These are phyloP conservation scores for Crucihimalaya himalaica DNA, from an alignment of 345 rosid genomes.

Conservation along the genomic window DNA sequence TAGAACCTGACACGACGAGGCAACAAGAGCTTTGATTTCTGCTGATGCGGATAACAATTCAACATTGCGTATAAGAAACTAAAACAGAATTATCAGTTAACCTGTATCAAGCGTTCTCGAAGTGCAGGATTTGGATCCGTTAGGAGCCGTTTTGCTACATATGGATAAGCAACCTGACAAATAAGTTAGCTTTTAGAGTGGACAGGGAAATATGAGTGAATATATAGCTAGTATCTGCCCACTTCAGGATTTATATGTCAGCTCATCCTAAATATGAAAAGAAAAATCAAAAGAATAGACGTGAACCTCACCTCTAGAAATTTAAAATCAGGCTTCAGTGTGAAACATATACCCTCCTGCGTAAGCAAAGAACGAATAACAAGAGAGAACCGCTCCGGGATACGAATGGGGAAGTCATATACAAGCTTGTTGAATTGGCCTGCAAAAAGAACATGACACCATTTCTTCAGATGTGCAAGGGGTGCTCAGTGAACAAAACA, in stretches of 20 bases:
- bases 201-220: background rate
- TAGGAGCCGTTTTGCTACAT: conserved; percentile 91
- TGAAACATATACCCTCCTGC: conserved; percentile 96
- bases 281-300: conserved; percentile 4
- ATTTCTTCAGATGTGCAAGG: conserved; percentile 12
- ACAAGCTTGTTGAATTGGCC: conserved; percentile 91
- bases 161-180: conserved; percentile 93
- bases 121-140: conserved; percentile 99
- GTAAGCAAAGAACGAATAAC: conserved; percentile 93
- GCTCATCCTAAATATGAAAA: background rate
- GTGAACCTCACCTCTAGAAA: conserved; percentile 80
- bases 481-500: background rate
- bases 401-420: conserved; percentile 92
- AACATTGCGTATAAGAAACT: background rate
- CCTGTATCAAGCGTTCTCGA: conserved; percentile 96
- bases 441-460: conserved; percentile 41
- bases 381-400: conserved; percentile 95
- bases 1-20: conserved; percentile 53
- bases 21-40: conserved; percentile 20
- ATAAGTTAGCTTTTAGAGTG: conserved; percentile 10
- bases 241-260: conserved; percentile 8
- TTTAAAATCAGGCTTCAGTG: conserved; percentile 92
- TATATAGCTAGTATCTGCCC: conserved; percentile 19
- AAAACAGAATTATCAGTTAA: conserved; percentile 29
- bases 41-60: background rate